A percentile compares a stretch with the other conserved stretches of the same genome.
Conservation (phyloP, 306 rosid genomes). For the Datisca glomerata region DNA sequence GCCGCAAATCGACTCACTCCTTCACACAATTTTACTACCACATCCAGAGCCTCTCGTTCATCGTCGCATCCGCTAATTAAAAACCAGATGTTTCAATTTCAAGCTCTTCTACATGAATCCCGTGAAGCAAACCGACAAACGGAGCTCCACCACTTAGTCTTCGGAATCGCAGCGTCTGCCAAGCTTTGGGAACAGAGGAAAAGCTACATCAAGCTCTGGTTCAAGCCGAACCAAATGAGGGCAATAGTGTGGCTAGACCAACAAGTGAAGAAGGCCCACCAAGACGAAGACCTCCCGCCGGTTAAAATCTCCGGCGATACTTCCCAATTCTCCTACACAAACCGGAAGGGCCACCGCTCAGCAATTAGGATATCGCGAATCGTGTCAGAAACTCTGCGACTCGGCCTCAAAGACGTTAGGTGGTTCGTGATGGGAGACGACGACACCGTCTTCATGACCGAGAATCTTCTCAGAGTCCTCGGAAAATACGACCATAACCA, state of each 20-base stretch:
- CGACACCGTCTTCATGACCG: constrained; percentile 48
- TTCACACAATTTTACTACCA: too few species aligned
- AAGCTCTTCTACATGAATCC: too few species aligned
- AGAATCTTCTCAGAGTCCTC: constrained; percentile 46
- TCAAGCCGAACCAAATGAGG: constrained; percentile 39
- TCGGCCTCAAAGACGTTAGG: constrained; percentile 36
- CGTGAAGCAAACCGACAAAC: too few species aligned
- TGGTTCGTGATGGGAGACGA: constrained; percentile 87
- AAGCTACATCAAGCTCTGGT: constrained; percentile 81
- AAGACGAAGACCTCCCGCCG: constrained; percentile 22
- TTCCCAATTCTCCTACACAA: constrained; percentile 32
- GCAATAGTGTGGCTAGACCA: constrained; percentile 66
- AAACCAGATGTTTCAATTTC: too few species aligned
- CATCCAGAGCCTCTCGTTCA: too few species aligned
- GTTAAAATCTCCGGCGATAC: constrained; percentile 41
- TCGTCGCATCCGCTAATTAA: too few species aligned
- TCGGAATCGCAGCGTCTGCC: constrained; percentile 80
- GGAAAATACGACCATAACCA: constrained; percentile 47
- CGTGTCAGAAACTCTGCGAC: constrained; percentile 43
- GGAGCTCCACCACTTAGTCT: constrained; percentile 43
- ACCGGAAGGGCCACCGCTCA: constrained; percentile 36
- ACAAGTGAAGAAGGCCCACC: constrained; percentile 13
- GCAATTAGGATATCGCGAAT: constrained; percentile 61
- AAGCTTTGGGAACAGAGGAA: constrained; percentile 66
- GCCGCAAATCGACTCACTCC: constrained; percentile 4